Percentiles rank a stretch among this genome's conserved stretches.
Evolutionary conservation across 2,329 filamentous ascomycete genomes (phyloP).

Genomic region (Canariomyces notabilis): DNA sequence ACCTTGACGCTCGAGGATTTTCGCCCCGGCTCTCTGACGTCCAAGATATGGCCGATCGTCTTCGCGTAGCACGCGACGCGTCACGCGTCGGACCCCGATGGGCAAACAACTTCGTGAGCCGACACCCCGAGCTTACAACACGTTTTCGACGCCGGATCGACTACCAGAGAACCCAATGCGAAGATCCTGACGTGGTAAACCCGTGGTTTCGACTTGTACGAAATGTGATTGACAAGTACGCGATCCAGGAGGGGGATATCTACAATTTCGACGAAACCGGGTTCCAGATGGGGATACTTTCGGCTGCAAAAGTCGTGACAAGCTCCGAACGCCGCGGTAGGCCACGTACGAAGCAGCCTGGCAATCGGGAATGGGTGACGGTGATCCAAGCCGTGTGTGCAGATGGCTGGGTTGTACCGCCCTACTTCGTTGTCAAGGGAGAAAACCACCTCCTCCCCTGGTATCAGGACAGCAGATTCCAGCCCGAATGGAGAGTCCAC

Average conservation of each 20-base stretch:
- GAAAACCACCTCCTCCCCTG: constrained; percentile 6
- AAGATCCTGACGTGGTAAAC: constrained; percentile 18
- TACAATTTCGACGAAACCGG: constrained; percentile 28
- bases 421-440: constrained; percentile 7
- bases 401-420: constrained; percentile 4
- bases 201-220: not conserved
- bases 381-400: constrained; percentile 3
- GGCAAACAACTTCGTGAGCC: too few relatives aligned
- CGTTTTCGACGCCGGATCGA: constrained; percentile 17
- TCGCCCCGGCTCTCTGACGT: too few relatives aligned
- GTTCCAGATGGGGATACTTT: not conserved
- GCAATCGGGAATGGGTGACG: constrained; percentile 6
- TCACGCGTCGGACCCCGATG: too few relatives aligned
- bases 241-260: constrained; percentile 12
- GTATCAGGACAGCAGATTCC: not conserved
- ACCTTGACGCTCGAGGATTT: too few relatives aligned
- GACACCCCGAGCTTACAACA: too few relatives aligned
- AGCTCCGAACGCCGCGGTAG: constrained; percentile 1
- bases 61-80: not conserved
- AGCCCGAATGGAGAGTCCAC: not conserved
- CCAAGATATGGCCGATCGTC: too few relatives aligned
- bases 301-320: constrained; percentile 7
- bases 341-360: constrained; percentile 7
- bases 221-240: constrained; percentile 16
- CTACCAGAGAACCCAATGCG: constrained; percentile 23